Conservation (phyloP, 495 filamentous ascomycete genomes). For the Penicillium canescens region DNA sequence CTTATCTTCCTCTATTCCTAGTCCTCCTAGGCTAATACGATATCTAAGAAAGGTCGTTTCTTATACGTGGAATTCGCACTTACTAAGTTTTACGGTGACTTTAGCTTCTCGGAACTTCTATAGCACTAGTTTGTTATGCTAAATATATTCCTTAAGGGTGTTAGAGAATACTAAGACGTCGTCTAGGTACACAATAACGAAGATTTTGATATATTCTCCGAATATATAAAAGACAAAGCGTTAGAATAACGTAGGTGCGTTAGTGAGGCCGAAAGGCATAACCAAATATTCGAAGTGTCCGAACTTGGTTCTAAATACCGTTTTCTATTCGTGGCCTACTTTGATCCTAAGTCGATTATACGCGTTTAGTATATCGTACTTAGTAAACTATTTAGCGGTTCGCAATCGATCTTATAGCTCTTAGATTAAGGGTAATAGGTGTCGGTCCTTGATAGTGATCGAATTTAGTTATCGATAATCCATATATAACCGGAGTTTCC, state of each 20-base stretch:
- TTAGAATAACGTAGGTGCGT: slow-evolving; percentile 15
- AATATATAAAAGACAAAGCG: slow-evolving; percentile 11
- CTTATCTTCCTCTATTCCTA: slow-evolving; percentile 14
- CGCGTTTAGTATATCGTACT: slow-evolving; percentile 23
- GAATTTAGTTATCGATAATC: slow-evolving; percentile 26
- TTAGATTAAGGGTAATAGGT: slow-evolving; percentile 21
- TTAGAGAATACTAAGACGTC: slow-evolving; percentile 17
- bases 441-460: slow-evolving; percentile 26
- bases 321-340: slow-evolving; percentile 18
- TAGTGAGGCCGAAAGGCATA: slow-evolving; percentile 18
- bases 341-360: slow-evolving; percentile 18
- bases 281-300: slow-evolving; percentile 17
- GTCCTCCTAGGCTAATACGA: slow-evolving; percentile 4
- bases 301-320: slow-evolving; percentile 16
- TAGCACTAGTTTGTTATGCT: slow-evolving; percentile 9
- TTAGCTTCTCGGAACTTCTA: slow-evolving; percentile 2
- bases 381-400: slow-evolving; percentile 23
- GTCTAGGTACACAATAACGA: slow-evolving; percentile 12
- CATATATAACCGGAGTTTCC: slow-evolving; percentile 19
- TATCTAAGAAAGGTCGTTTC: slow-evolving; percentile 12
- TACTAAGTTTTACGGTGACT: slow-evolving; percentile 13
- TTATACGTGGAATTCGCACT: slow-evolving; percentile 13
- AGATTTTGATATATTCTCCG: slow-evolving; percentile 12
- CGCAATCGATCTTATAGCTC: slow-evolving; percentile 19
- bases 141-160: slow-evolving; percentile 7